Conservation (phyloP, 768 basidiomycete species). For the Mycena galopus region DNA sequence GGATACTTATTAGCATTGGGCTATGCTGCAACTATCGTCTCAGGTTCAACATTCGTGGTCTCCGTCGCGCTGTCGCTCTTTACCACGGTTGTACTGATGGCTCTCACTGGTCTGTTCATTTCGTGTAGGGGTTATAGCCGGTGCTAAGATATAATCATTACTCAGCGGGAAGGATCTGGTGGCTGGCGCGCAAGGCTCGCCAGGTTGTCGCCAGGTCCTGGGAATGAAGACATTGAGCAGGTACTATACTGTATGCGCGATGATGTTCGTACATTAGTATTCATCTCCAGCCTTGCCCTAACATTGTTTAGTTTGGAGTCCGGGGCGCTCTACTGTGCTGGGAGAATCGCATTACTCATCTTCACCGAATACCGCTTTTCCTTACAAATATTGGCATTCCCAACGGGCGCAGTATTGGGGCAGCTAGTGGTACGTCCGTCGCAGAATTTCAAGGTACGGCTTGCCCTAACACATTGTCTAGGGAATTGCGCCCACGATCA, state of each 20-base stretch:
- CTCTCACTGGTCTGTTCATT: neutral
- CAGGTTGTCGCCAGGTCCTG: neutral
- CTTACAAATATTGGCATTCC: too few species aligned
- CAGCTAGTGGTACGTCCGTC: too few species aligned
- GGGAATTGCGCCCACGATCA: too few species aligned
- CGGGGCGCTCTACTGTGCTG: too few species aligned
- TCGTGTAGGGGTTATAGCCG: neutral
- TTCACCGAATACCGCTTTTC: too few species aligned
- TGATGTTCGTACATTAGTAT: neutral
- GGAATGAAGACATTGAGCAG: neutral
- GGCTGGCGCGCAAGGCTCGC: neutral
- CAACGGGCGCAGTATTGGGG: too few species aligned
- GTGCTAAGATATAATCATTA: neutral
- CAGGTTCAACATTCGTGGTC: neutral
- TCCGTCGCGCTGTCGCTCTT: neutral
- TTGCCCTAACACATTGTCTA: too few species aligned
- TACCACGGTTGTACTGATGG: neutral
- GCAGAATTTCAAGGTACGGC: too few species aligned
- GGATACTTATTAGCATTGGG: too few species aligned
- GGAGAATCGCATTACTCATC: too few species aligned
- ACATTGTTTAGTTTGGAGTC: neutral
- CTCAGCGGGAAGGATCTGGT: constrained; percentile 6
- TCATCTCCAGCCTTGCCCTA: neutral
- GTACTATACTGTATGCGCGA: constrained; percentile 1
- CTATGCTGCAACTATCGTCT: neutral